Base-by-base conservation (phyloP, 2,329 filamentous ascomycete species). In the Alternaria angustiovoidea region DNA sequence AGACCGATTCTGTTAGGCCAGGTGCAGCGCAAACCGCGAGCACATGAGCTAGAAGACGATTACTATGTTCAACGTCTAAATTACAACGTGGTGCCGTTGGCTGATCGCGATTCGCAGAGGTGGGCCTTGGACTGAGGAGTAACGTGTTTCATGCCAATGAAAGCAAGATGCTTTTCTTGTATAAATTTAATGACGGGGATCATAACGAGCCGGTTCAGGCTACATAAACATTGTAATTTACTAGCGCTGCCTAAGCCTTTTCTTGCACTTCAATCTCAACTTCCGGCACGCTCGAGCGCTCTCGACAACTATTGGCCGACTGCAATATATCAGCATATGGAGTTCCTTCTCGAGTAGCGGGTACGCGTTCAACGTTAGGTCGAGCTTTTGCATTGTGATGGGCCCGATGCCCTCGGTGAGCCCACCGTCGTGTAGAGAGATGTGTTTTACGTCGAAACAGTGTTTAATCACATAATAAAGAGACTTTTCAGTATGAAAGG, bases 1-100 rank as follows among this genome's bases (percentile, higher is more conserved):
- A 64, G 65, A 43, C 68, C 69, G 8, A 46, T 73, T 7, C 54
- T 73, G n/a, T 41, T 54, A 11, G 59, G 20, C 34, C 61, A 26
- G 54, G 52, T 56, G 52, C 56, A 62, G 47, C 64, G 26, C 28
- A 61, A 47, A 32, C 43, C 18, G 18, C 59, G 18, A 32, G 59
- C 30, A n/a, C 59, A 39, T 58, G 43, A 55, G 43, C 43, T 59
- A 2, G 57, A 59, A 14, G 52, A 54, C 5, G 57, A 55, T 4
- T 59, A 59, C 11, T 59, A 59, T 20, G 38, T 67, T 28, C 56
- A 66, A 42, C 65, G 62, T 1, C 28, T 69, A 3, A 63, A 69
- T 18, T 59, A 59, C 22, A 59, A 59, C 3, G 41, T 59, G 9
- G 18, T 59, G 30, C 57, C 51, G 22, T n/a, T 24, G 20, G 39